These are phyloP conservation scores for Hyphopichia homilentoma DNA, from an alignment of 805 yeast genomes.

Conservation along the genomic window DNA sequence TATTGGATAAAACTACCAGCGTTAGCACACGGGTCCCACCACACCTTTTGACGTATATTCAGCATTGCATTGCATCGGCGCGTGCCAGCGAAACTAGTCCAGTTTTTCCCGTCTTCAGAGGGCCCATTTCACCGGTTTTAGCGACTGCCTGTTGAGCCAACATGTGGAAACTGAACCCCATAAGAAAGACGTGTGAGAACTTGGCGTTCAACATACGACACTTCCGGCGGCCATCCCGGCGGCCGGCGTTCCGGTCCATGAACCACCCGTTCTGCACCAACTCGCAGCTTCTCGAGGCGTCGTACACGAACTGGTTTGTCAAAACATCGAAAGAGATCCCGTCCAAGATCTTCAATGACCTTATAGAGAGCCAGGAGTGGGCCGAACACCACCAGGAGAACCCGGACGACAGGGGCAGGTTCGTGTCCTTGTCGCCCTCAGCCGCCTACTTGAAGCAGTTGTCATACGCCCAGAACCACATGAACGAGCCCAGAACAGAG, in stretches of 20 bases:
- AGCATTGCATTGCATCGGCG: too few relatives aligned
- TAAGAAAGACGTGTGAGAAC: constrained; percentile 12
- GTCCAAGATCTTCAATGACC: constrained; percentile 1
- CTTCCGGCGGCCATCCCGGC: constrained; percentile 5
- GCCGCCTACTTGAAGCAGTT: constrained; percentile 1
- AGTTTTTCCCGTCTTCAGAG: too few relatives aligned
- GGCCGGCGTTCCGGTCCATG: constrained; percentile 10
- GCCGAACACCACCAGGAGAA: background rate
- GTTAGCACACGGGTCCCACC: too few relatives aligned
- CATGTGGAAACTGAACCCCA: too few relatives aligned
- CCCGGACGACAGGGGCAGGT: background rate
- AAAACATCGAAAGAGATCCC: constrained; percentile 10
- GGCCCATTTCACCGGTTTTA: too few relatives aligned
- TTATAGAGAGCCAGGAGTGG: constrained; percentile 1
- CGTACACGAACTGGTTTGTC: constrained; percentile 14
- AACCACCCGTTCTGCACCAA: constrained; percentile 18
- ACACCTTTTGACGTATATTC: too few relatives aligned
- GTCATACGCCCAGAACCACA: background rate
- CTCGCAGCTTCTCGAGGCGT: constrained; percentile 12
- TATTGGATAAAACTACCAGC: too few relatives aligned
- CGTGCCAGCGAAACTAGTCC: too few relatives aligned
- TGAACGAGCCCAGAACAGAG: background rate
- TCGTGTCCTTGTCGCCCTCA: background rate
- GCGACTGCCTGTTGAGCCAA: too few relatives aligned
- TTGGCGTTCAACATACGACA: constrained; percentile 11